These are phyloP conservation scores for Mycena olivaceomarginata DNA, from an alignment of 768 basidiomycete species.

Conservation along the genomic window DNA sequence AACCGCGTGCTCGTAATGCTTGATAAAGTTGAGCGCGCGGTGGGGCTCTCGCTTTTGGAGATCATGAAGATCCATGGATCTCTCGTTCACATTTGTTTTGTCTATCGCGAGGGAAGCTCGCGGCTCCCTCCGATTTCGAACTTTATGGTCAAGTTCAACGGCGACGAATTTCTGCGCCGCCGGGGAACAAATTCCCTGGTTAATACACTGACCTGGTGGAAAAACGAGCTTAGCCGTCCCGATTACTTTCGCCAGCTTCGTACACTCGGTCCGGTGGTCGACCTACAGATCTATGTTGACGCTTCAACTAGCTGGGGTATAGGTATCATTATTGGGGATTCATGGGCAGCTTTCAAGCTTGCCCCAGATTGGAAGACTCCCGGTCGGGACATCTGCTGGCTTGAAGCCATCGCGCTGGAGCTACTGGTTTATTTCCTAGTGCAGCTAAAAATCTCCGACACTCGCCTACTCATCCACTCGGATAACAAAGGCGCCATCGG, in stretches of 20 bases:
- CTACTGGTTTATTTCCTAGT: conserved; percentile 27
- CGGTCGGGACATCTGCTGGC: conserved; percentile 52
- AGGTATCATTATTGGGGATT: conserved; percentile 43
- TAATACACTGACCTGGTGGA: conserved; percentile 5
- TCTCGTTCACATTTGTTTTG: conserved; percentile 28
- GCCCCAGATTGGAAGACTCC: conserved; percentile 39
- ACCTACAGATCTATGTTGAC: conserved; percentile 33
- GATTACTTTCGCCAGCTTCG: conserved; percentile 14
- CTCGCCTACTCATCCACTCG: conserved; percentile 21
- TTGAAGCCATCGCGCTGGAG: conserved; percentile 43
- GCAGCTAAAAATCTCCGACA: conserved; percentile 16
- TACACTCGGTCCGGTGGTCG: not conserved
- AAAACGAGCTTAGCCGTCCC: not conserved
- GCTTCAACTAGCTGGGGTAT: conserved; percentile 53
- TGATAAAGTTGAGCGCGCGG: too few species aligned
- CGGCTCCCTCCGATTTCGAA: conserved; percentile 34
- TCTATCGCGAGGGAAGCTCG: conserved; percentile 16
- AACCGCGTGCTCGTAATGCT: too few species aligned
- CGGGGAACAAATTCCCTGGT: not conserved
- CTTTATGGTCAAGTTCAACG: not conserved
- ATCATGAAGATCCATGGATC: conserved; percentile 33
- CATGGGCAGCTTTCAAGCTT: conserved; percentile 45
- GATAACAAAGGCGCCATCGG: conserved; percentile 40
- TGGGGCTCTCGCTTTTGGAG: conserved; percentile 19
- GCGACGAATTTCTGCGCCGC: not conserved